Evolutionary conservation across 2,329 filamentous ascomycete genomes (phyloP), one percentile per base, ranked within the genome.

Genomic region (Thielaviopsis punctulata): DNA sequence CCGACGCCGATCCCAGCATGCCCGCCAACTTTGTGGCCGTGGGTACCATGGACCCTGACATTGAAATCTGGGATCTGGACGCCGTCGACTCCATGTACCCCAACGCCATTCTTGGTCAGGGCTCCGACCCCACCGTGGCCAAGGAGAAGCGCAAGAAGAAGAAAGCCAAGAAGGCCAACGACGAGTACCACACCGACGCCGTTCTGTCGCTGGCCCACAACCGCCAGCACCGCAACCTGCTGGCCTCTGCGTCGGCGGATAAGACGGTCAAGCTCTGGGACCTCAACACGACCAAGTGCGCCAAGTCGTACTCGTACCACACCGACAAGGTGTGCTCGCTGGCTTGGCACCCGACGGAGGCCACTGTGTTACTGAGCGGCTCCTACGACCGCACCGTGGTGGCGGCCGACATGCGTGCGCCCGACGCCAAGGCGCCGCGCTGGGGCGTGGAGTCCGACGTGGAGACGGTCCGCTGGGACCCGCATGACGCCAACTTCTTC

Each of bases 251-350:
- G 1, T 98, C 92, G 1, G 92, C 92, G 19, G 92, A 98, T 70
- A 88, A 89, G 70, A 98, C 92, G 2, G 82, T 96, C 62, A 98
- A 98, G 72, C 77, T 98, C 19, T 98, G 92, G 92, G 92, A 98
- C 65, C 72, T 98, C 57, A 86, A 88, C 70, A 95, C 87, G 2
- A 77, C 85, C 56, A 88, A 82, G 66, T 95, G 88, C 67, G 92
- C 92, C 61, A 92, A 95, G 70, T 95, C 89, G 45, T 98, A 98
- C 73, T 76, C 79, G 15, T 86, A 94, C 68, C 92, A 98, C 69
- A 94, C 86, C 33, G 92, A 95, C 73, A 98, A 98, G 71, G 89
- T 96, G 58, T 98, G 89, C 75, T 87, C 90, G 21, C 71, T 98
- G 53, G 84, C 90, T 58, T 98, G 93, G 92, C 87, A 96, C 70